Evolutionary conservation across 768 basidiomycete species (phyloP).

Genomic region (Tephrocybe sp.): DNA sequence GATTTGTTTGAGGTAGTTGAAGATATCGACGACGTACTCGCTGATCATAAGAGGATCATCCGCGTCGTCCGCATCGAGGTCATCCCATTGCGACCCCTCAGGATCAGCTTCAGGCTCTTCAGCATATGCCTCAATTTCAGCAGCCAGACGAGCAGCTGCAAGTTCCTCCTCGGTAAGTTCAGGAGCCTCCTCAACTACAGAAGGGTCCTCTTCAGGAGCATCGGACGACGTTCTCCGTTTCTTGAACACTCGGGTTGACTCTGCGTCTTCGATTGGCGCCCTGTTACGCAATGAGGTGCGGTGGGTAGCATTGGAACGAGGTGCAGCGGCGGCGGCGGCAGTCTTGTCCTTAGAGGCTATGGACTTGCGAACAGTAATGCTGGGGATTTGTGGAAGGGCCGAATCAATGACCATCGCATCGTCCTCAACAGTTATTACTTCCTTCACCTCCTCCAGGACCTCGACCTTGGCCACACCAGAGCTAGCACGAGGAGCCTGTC

Average conservation of each 20-base stretch:
- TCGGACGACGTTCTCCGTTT: conserved; percentile 74
- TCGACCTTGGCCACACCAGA: conserved; percentile 18
- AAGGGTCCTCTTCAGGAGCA: conserved; percentile 47
- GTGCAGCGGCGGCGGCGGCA: conserved; percentile 18
- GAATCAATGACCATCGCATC: conserved; percentile 57
- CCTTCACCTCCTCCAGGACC: conserved; percentile 27
- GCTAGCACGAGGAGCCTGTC: conserved; percentile 34
- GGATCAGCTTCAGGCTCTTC: conserved; percentile 67
- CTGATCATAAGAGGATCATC: conserved; percentile 97
- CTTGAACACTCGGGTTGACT: conserved; percentile 63
- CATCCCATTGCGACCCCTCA: conserved; percentile 74
- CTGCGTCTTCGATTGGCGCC: conserved; percentile 48
- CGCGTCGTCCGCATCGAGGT: conserved; percentile 88
- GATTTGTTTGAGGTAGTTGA: conserved; percentile 84
- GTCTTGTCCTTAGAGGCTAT: conserved; percentile 32
- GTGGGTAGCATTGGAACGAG: conserved; percentile 23
- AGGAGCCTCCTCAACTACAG: conserved; percentile 31
- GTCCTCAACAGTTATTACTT: conserved; percentile 36
- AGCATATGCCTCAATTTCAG: conserved; percentile 50
- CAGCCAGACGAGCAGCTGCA: conserved; percentile 41
- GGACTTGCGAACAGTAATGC: conserved; percentile 40
- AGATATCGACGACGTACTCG: conserved; percentile 94
- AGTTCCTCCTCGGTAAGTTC: conserved; percentile 47
- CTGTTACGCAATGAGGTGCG: conserved; percentile 24
- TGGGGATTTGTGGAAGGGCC: conserved; percentile 37